Evolutionary conservation across 441 rosid species (phyloP), one percentile per base, ranked within the genome.

Genomic region (Adansonia rubrostipa): DNA sequence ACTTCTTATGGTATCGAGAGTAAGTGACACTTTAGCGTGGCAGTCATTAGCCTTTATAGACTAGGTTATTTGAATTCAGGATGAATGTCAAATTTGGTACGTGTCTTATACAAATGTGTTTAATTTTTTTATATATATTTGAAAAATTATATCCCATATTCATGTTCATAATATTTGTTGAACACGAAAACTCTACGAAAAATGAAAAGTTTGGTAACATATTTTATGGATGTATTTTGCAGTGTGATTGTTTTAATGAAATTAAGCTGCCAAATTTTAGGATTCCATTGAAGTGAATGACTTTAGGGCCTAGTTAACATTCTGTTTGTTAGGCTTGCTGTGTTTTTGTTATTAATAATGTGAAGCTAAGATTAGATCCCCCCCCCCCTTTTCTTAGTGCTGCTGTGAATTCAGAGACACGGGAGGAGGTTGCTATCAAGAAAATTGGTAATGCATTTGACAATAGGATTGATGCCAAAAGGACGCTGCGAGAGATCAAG

Each of bases 371-470:
- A 77, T 80, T 24, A 78, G 70, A 79, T 69, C 76, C 33, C 22
- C 70, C 54, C 72, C 36, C 57, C 50, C 45, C 20, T 78, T 85
- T 82, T 73, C 78, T 66, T 86, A 96, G 99, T 84, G 98, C 99
- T 84, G 98, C 98, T 74, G 79, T 87, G 77, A 93, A 96, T 83
- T 86, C 92, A 1, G 98, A 92, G 94, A 96, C 98, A 0, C 85
- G 86, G 54, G 97, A 96, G 82, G 97, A 94, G 80, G 97, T 96
- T 36, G 99, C 98, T 60, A 94, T 96, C 73, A 94, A 94, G 92
- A 96, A 96, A 90, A 89, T 96, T 56, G 99, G 99, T 74, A 96
- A 96, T 81, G 99, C 98, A 50, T 96, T 96, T 68, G 97, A 92
- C 80, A 96, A 94, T 85, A 88, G 94, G 71, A 94, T 96, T 73